Percentiles rank a stretch among this genome's conserved stretches.
phyloP scores from a whole-genome alignment of 176 grass and related monocot species.

The Melocanna baccifera region DNA sequence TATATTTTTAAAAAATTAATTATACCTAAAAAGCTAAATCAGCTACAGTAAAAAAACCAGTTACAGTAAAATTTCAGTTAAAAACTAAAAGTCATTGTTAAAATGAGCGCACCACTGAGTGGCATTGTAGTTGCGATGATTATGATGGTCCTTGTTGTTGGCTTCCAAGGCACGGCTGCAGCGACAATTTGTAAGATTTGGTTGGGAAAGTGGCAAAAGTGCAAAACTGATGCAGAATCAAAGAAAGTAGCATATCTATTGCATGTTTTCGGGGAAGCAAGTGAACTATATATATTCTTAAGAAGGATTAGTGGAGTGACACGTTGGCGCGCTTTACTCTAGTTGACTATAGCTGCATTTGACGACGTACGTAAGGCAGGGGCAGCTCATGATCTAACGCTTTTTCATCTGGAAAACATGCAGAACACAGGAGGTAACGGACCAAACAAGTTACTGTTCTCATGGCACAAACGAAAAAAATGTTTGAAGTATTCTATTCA shows the following conservation, averaged over 20 bases:
- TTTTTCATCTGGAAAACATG: neutral
- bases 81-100: too few species aligned
- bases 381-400: neutral
- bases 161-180: slow-evolving; percentile 57
- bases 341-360: neutral
- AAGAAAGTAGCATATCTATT: slow-evolving; percentile 10
- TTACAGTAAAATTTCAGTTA: too few species aligned
- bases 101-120: too few species aligned
- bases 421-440: neutral
- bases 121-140: neutral
- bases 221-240: neutral
- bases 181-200: neutral
- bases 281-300: neutral
- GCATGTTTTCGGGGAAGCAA: neutral
- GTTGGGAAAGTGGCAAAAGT: slow-evolving; percentile 5
- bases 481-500: neutral
- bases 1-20: too few species aligned
- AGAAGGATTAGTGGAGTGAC: neutral
- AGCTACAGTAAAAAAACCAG: too few species aligned
- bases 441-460: neutral
- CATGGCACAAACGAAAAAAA: neutral
- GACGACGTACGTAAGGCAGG: neutral
- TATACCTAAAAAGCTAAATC: too few species aligned
- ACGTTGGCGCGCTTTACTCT: neutral
- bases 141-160: slow-evolving; percentile 37